Evolutionary conservation across 129 eudicot genomes (phyloP), one percentile per base, ranked within the genome.

Genomic region (Escallonia herrerae): DNA sequence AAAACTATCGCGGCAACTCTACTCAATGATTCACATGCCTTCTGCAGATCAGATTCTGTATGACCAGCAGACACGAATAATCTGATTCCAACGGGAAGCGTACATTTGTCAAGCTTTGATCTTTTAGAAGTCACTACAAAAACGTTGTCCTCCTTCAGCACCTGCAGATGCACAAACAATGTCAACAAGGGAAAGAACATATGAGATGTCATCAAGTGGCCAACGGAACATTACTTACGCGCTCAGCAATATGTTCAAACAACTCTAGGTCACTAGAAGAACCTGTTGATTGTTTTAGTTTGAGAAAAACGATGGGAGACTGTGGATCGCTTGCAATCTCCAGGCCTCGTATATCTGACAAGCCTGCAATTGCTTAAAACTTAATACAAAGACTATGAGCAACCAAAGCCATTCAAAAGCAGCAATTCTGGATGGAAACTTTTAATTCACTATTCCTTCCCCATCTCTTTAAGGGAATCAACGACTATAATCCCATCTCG

Each of bases 21-120:
- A 82, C 86, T 93, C 68, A 93, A 63, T 14, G 99, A 71, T 63
- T 80, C 77, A 60, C 73, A 81, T 54, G 85, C 86, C 86, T 83
- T 86, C 59, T 37, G 60, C 57, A 93, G 58, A 76, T 86, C 99
- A 15, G 87, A 70, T 41, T 86, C 84, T 13, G 87, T 74, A 75
- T 93, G 96, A 37, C 75, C 90, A 67, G 96, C 95, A 44, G 99
- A 93, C 43, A 86, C 91, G 59, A 79, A 86, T 41, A 85, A 63
- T 78, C 74, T 83, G 46, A 93, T 81, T 43, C 96, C 99, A 48
- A 74, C 81, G 2, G 87, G 95, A 56, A 89, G 69, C 58, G 62
- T 84, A 78, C 95, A 88, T 73, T 80, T 90, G 74, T 90, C 97
- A n/a, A 83, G 68, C 5, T 73, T 70, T 13, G 95, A 86, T 76